These are phyloP conservation scores for Prunus mume DNA, from an alignment of 306 rosid genomes.

Conservation along the genomic window DNA sequence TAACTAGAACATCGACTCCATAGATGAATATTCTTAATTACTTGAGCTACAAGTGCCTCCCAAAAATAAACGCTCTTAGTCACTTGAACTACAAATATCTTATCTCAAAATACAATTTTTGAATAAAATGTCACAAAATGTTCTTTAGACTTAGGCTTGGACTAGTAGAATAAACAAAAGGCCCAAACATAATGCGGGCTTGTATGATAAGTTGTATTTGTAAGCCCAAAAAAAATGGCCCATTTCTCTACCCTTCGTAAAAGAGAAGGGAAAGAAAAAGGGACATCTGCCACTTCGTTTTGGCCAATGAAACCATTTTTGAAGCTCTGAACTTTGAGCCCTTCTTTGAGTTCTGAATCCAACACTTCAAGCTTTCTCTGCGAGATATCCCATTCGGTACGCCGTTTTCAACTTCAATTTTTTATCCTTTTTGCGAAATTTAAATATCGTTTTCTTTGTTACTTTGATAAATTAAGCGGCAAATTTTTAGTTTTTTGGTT, in stretches of 20 bases:
- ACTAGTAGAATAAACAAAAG: not conserved
- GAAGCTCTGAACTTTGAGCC: not conserved
- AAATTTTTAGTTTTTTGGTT: not conserved
- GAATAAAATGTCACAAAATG: too few species aligned
- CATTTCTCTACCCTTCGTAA: not conserved
- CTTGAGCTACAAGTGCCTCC: too few species aligned
- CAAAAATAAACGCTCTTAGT: too few species aligned
- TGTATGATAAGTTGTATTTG: not conserved
- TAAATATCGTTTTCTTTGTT: not conserved
- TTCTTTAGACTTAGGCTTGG: too few species aligned
- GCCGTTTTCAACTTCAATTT: not conserved
- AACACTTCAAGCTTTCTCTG: not conserved
- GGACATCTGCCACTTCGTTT: not conserved
- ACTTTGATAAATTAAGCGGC: not conserved
- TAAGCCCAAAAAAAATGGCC: not conserved
- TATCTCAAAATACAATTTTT: too few species aligned
- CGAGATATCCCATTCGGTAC: not conserved
- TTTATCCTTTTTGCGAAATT: not conserved
- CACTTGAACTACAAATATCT: fast-evolving
- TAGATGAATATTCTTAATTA: too few species aligned
- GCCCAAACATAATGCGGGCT: not conserved
- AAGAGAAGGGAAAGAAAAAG: not conserved
- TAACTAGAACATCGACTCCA: too few species aligned
- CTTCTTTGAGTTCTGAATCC: not conserved
- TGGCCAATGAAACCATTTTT: not conserved